Base-by-base conservation (phyloP, 441 rosid genomes). In the Cnidoscolus chayamansa region DNA sequence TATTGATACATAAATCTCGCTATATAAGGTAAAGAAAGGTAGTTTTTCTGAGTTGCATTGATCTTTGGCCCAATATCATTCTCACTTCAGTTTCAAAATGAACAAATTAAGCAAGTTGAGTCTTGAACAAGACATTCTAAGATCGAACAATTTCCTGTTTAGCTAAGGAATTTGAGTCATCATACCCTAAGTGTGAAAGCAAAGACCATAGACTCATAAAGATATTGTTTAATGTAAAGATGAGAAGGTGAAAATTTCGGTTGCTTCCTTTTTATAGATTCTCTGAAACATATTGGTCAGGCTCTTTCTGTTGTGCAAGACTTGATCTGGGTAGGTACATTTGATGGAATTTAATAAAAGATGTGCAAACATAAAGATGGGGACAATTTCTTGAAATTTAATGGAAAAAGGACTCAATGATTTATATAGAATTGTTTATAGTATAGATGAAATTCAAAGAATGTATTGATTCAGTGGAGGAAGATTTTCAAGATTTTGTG, bases 131-230 rank as follows among this genome's bases (percentile, higher is more conserved):
- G 45, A 40, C 4, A 40, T 40, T 40, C 45, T 3, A 40, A 40
- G 45, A 40, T 40, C 6, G 45, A 40, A 40, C 7, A 40, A 40
- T 40, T 40, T 40, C 45, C 45, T 40, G 45, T 40, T 3, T 40
- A 40, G 45, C 7, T 40, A 7, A 40, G 45, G 45, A 40, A 40
- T 40, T 7, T 40, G 0, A 40, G 7, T 40, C 45, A 3, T 40
- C 7, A 6, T 40, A 3, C 7, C 6, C 45, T 25, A 35, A 35
- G 37, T 51, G 58, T 5, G n/a, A 69, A 72, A 59, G 63, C 58
- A 30, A 45, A 30, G 4, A 62, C 17, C 5, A 63, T 49, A 63
- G 56, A 63, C 70, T 45, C 71, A 63, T 43, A 53, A 59, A 64
- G 65, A 49, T 7, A 60, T 32, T 43, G 47, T 53, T 49, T 7